phyloP scores from a whole-genome alignment of 2,329 filamentous ascomycete species.

The Penicillium sp. region DNA sequence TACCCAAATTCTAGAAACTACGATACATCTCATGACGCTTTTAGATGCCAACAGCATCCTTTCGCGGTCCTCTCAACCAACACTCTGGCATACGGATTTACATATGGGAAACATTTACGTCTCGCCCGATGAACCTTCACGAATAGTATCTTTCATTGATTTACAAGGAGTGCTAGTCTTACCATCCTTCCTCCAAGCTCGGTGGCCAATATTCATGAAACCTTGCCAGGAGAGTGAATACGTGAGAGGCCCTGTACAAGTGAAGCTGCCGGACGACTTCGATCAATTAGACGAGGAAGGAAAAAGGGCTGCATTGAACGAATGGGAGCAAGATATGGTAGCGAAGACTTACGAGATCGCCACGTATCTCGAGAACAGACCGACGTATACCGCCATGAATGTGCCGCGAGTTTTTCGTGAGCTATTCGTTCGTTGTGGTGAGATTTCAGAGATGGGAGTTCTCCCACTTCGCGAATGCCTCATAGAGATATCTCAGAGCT shows the following conservation, averaged over 20 bases:
- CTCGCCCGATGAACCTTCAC: not conserved
- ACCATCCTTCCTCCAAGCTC: not conserved
- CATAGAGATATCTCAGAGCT: not conserved
- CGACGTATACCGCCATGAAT: not conserved
- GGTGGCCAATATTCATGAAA: not conserved
- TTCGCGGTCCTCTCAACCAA: not conserved
- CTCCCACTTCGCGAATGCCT: not conserved
- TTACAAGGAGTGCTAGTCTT: not conserved
- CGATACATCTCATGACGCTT: not conserved
- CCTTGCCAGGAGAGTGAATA: not conserved
- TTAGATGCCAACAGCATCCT: not conserved
- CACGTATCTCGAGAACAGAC: not conserved
- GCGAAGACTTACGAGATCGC: not conserved
- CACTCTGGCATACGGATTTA: not conserved
- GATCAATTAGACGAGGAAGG: not conserved
- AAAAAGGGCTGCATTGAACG: not conserved
- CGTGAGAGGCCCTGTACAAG: not conserved
- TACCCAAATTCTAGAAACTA: not conserved
- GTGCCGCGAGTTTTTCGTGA: not conserved
- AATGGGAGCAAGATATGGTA: not conserved
- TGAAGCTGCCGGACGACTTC: conserved; percentile 37
- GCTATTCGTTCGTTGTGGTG: not conserved
- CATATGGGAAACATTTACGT: not conserved
- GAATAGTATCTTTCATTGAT: not conserved
- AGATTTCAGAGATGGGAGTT: not conserved